Conservation (phyloP, 495 filamentous ascomycete genomes). For the Lophium mytilinum region DNA sequence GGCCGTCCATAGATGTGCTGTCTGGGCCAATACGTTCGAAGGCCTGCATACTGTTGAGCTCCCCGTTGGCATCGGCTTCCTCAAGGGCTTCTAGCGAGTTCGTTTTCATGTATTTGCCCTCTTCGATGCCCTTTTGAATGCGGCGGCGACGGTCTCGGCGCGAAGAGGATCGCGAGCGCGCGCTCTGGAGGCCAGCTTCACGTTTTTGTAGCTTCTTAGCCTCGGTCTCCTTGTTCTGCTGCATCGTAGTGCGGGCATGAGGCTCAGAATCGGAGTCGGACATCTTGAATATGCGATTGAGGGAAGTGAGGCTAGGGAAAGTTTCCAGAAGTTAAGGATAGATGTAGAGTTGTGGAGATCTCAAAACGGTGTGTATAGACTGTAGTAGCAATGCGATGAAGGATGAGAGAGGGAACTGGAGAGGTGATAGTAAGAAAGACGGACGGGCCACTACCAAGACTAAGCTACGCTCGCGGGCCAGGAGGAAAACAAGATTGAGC, state of each 20-base stretch:
- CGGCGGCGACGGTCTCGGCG: conserved; percentile 35
- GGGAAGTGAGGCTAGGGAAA: background rate
- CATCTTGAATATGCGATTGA: conserved; percentile 22
- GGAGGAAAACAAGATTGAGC: conserved; percentile 23
- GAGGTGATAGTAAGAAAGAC: background rate
- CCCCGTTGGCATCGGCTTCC: conserved; percentile 37
- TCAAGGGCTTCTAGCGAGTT: conserved; percentile 35
- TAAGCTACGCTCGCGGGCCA: conserved; percentile 1
- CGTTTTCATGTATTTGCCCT: conserved; percentile 39
- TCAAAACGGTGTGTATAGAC: background rate
- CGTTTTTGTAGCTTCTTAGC: conserved; percentile 25
- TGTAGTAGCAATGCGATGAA: background rate
- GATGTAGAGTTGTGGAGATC: too few species aligned
- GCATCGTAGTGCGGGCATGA: conserved; percentile 30
- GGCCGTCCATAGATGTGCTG: conserved; percentile 42
- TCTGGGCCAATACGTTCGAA: conserved; percentile 44
- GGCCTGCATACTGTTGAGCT: conserved; percentile 37
- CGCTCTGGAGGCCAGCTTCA: conserved; percentile 28
- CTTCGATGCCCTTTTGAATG: conserved; percentile 28
- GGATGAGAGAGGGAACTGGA: background rate
- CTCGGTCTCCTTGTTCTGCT: conserved; percentile 31
- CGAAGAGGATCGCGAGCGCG: conserved; percentile 31
- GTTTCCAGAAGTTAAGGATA: too few species aligned
- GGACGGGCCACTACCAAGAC: background rate
- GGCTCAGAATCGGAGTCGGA: conserved; percentile 28